phyloP scores from a whole-genome alignment of 1,139 yeast species.

The Pneumocystis jirovecii region DNA sequence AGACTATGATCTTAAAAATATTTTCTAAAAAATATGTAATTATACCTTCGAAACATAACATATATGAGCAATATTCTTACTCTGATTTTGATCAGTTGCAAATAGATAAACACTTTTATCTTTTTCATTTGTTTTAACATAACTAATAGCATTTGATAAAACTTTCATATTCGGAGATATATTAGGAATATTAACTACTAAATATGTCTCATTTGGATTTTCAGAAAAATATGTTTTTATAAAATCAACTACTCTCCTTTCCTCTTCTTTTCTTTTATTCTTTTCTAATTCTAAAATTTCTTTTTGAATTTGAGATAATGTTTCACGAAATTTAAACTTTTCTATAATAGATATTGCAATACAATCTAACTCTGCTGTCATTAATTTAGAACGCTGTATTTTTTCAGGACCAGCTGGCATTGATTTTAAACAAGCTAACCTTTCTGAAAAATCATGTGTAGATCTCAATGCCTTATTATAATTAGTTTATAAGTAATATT shows the following conservation, averaged over 20 bases:
- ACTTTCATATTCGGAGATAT: constrained; percentile 86
- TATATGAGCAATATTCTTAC: constrained; percentile 74
- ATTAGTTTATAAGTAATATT: neutral
- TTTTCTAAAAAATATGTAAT: constrained; percentile 31
- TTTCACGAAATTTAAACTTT: constrained; percentile 59
- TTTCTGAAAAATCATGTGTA: constrained; percentile 54
- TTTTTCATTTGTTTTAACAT: constrained; percentile 62
- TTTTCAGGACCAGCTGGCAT: constrained; percentile 48
- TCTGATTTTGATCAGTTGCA: constrained; percentile 49
- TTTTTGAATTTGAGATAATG: constrained; percentile 69
- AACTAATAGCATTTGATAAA: constrained; percentile 77
- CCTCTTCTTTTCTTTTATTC: constrained; percentile 73
- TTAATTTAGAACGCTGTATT: constrained; percentile 66
- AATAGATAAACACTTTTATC: constrained; percentile 69
- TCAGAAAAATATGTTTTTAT: constrained; percentile 52
- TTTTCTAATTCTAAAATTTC: constrained; percentile 75
- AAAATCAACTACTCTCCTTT: constrained; percentile 65
- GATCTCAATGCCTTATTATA: constrained; percentile 50
- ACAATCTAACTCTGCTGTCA: constrained; percentile 72
- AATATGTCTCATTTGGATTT: constrained; percentile 35
- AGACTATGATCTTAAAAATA: neutral
- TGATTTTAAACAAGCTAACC: constrained; percentile 43
- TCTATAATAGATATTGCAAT: constrained; percentile 67
- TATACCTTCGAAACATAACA: constrained; percentile 59
- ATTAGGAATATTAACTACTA: constrained; percentile 45